Conservation (phyloP, 2,329 filamentous ascomycete genomes). For the Fusarium incarnatum region DNA sequence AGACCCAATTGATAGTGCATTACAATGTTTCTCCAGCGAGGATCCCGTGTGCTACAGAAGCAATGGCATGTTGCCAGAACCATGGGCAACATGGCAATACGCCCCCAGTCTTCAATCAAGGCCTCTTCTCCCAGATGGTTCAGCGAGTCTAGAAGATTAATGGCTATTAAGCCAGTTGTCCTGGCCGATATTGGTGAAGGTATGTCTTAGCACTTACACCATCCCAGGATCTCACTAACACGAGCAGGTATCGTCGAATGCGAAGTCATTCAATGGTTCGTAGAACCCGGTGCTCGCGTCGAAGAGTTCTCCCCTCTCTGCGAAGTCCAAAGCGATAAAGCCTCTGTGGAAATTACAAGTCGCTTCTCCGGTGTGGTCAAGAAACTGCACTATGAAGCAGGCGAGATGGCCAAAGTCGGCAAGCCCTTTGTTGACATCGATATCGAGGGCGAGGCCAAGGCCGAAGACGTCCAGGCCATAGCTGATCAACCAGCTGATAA, state of each 20-base stretch:
- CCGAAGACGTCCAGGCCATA: conserved; percentile 52
- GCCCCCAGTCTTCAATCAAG: conserved; percentile 45
- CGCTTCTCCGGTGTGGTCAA: conserved; percentile 96
- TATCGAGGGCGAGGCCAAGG: conserved; percentile 79
- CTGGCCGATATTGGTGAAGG: conserved; percentile 90
- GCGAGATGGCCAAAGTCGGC: conserved; percentile 95
- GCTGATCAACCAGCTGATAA: conserved; percentile 50
- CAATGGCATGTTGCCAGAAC: conserved; percentile 63
- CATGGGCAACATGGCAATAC: conserved; percentile 52
- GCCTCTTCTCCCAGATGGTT: conserved; percentile 58
- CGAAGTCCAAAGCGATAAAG: conserved; percentile 98
- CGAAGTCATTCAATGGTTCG: conserved; percentile 99
- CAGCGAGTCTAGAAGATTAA: conserved; percentile 61
- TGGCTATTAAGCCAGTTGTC: conserved; percentile 80
- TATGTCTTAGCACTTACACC: conserved; percentile 50
- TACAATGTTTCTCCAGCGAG: conserved; percentile 67
- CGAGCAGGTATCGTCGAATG: conserved; percentile 91
- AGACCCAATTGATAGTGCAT: conserved; percentile 24
- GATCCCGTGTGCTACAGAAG: conserved; percentile 62
- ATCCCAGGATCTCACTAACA: conserved; percentile 23
- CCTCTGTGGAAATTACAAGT: conserved; percentile 90
- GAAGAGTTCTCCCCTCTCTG: conserved; percentile 98
- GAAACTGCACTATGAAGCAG: conserved; percentile 93
- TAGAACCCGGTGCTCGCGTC: conserved; percentile 92
- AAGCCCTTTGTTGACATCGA: conserved; percentile 96